Percentiles rank a stretch among this genome's conserved stretches.
Conservation (phyloP, 495 filamentous ascomycete species). For the Bryoglossum gracile region DNA sequence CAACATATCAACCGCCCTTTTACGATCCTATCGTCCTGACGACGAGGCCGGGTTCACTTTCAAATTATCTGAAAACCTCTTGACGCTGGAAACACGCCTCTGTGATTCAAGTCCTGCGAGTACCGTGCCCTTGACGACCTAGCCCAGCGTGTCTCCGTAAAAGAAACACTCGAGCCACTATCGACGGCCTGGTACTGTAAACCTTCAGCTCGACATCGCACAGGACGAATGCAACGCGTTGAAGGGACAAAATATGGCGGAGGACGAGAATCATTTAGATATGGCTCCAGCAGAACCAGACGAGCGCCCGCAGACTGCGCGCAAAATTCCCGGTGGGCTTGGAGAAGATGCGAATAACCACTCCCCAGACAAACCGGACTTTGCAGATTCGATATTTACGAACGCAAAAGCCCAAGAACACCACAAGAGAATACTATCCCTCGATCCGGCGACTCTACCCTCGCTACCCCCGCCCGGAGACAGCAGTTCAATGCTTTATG, state of each 20-base stretch:
- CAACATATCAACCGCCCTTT: neutral
- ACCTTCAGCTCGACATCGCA: too few relatives aligned
- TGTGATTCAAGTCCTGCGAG: neutral
- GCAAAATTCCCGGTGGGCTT: slow-evolving; percentile 22
- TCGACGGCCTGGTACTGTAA: too few relatives aligned
- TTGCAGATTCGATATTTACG: slow-evolving; percentile 16
- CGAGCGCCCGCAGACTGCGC: slow-evolving; percentile 17
- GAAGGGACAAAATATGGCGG: slow-evolving; percentile 17
- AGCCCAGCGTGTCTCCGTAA: slow-evolving; percentile 5
- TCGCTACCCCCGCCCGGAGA: slow-evolving; percentile 18
- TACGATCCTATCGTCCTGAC: neutral
- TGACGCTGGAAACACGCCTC: neutral
- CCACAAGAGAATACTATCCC: slow-evolving; percentile 14
- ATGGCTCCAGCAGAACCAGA: slow-evolving; percentile 2
- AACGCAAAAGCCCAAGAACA: slow-evolving; percentile 7
- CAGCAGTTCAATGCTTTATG: slow-evolving; percentile 20
- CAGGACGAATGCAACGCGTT: slow-evolving; percentile 21
- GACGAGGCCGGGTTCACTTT: neutral
- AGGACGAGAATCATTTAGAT: slow-evolving; percentile 15
- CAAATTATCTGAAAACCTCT: neutral
- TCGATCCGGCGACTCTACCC: slow-evolving; percentile 18
- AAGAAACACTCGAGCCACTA: neutral
- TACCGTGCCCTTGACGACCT: neutral
- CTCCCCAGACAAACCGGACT: slow-evolving; percentile 17
- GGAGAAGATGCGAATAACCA: slow-evolving; percentile 21